Conservation (phyloP, 169 alveolate species). For the Plasmodium gonderi region DNA sequence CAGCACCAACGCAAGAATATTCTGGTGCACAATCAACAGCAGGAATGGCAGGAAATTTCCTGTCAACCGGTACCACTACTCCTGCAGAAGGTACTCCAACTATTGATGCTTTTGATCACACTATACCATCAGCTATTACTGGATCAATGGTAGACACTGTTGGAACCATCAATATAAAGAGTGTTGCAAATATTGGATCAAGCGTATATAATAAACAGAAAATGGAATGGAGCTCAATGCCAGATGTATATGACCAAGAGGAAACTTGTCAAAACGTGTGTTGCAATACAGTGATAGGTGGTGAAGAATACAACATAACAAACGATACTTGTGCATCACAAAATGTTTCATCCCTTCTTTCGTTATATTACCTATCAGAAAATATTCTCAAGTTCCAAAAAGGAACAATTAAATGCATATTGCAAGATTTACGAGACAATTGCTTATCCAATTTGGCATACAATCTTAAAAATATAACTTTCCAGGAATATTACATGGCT, state of each 20-base stretch:
- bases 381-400: slow-evolving; percentile 75
- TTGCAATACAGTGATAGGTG: background rate
- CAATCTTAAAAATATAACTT: slow-evolving; percentile 54
- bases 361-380: slow-evolving; percentile 47
- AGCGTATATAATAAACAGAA: background rate
- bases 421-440: slow-evolving; percentile 74
- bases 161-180: background rate
- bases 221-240: background rate
- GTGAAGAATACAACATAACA: background rate
- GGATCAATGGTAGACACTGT: too few species aligned
- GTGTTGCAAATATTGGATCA: background rate
- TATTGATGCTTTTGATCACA: too few species aligned
- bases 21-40: background rate
- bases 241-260: background rate
- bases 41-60: background rate
- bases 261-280: background rate
- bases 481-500: slow-evolving; percentile 75
- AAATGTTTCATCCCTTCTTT: slow-evolving; percentile 43
- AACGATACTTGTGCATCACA: background rate
- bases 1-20: too few species aligned
- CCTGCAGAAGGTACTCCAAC: background rate
- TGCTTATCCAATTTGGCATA: slow-evolving; percentile 64
- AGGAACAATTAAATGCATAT: slow-evolving; percentile 73
- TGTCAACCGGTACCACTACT: background rate
- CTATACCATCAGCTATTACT: too few species aligned